Conservation (phyloP, 306 rosid genomes). For the Medicago lupulina region DNA sequence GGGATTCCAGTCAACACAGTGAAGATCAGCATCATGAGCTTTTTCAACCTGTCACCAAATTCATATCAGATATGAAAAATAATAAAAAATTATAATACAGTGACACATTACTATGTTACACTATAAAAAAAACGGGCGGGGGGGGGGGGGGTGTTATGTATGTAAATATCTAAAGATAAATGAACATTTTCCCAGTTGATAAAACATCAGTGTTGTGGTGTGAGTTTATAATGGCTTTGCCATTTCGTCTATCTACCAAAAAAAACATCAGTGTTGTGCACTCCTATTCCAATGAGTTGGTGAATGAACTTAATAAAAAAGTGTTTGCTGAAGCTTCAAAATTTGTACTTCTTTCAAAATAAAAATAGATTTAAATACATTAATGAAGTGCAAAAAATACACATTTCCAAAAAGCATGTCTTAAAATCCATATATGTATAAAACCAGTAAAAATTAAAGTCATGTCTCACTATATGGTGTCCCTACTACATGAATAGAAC, state of each 20-base stretch:
- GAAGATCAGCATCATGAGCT: constrained; percentile 97
- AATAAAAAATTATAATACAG: constrained; percentile 17
- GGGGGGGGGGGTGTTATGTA: neutral
- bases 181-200: neutral
- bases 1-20: constrained; percentile 99
- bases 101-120: neutral
- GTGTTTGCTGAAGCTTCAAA: neutral
- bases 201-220: constrained; percentile 9
- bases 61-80: neutral
- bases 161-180: constrained; percentile 14
- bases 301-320: neutral
- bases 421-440: neutral
- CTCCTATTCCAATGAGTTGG: constrained; percentile 7
- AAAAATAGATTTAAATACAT: neutral
- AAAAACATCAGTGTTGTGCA: constrained; percentile 9
- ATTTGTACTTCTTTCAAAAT: neutral
- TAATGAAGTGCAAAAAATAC: neutral
- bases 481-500: too few species aligned
- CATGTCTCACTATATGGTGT: neutral
- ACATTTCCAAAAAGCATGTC: constrained; percentile 20
- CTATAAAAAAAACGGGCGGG: neutral
- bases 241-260: too few species aligned
- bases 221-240: too few species aligned
- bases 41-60: constrained; percentile 79
- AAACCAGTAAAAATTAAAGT: neutral